Evolutionary conservation across 139 green algal genomes (phyloP), one percentile per base, ranked within the genome.

Genomic region (Yamagishiella unicocca): DNA sequence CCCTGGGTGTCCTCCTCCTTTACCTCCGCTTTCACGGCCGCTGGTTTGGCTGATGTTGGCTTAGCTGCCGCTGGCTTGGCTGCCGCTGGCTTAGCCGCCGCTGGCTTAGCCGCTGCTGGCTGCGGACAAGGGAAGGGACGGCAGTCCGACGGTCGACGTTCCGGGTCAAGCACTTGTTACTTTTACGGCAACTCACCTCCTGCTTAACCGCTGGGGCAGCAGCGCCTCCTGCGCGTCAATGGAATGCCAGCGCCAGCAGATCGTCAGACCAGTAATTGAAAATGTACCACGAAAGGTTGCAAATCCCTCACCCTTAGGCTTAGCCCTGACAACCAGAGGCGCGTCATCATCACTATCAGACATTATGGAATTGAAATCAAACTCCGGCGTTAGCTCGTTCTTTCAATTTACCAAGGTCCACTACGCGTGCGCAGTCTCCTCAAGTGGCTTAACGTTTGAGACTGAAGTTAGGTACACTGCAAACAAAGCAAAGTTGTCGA

Each of bases 241-340:
- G 46, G 50, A 53, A 64, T 67, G 38, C 9, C 5, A 10, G 46
- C 73, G n/a, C 9, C 4, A 8, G 45, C 43, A 22, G 75, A 62
- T 42, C 72, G 72, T 80, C 72, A 80, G 72, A 27, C 72, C 25
- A 78, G 67, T 19, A 40, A 43, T 62, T 80, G 8, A 62, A 80
- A 55, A 55, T 38, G 43, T n/a, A 38, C 10, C 19, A 1, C 42
- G 42, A 27, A 80, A 62, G 4, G 7, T 58, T 25, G 33, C 7
- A 55, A 35, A 78, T 78, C 40, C 29, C 74, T n/a, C 74, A 82
- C 74, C 74, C 74, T 82, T 77, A 55, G 35, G 4, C 22, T 83
- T 54, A 19, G 50, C 24, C 33, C 66, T 33, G 9, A 19, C 24
- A 2, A 67, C 31, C 5, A 87, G 7, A 19, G 66, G 81, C 7